phyloP scores from a whole-genome alignment of 2,329 filamentous ascomycete species.

The Xylariaceae sp. region DNA sequence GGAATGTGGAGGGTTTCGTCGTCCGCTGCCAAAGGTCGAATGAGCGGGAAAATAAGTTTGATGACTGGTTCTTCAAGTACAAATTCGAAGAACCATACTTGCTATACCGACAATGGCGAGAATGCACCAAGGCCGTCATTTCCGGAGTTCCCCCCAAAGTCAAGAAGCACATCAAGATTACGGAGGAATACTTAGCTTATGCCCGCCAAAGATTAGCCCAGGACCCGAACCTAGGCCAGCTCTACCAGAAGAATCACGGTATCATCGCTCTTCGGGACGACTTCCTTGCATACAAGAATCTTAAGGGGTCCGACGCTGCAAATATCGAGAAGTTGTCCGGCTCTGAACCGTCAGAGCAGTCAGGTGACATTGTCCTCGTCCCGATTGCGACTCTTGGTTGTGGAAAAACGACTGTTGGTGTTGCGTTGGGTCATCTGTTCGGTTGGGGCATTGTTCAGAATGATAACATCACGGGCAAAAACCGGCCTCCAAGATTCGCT shows the following conservation, averaged over 20 bases:
- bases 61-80: constrained; percentile 99
- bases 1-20: constrained; percentile 95
- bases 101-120: constrained; percentile 98
- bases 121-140: constrained; percentile 90
- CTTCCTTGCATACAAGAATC: constrained; percentile 75
- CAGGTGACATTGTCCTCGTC: constrained; percentile 70
- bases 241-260: constrained; percentile 83
- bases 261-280: constrained; percentile 89
- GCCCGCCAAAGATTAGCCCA: constrained; percentile 67
- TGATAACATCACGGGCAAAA: constrained; percentile 82
- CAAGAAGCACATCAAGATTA: constrained; percentile 85
- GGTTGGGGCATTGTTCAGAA: constrained; percentile 93
- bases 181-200: constrained; percentile 82
- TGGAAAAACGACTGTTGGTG: constrained; percentile 88
- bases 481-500: constrained; percentile 73
- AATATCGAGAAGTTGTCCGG: constrained; percentile 60
- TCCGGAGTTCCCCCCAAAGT: constrained; percentile 65
- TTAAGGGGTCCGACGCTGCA: constrained; percentile 86
- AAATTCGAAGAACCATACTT: constrained; percentile 99
- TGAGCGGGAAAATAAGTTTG: constrained; percentile 52
- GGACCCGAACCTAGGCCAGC: constrained; percentile 61
- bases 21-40: constrained; percentile 73
- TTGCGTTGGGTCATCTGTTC: constrained; percentile 78
- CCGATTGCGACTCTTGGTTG: constrained; percentile 93
- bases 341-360: constrained; percentile 47